These are phyloP conservation scores for Fusarium aywerte DNA, from an alignment of 2,329 filamentous ascomycete genomes.

Conservation along the genomic window DNA sequence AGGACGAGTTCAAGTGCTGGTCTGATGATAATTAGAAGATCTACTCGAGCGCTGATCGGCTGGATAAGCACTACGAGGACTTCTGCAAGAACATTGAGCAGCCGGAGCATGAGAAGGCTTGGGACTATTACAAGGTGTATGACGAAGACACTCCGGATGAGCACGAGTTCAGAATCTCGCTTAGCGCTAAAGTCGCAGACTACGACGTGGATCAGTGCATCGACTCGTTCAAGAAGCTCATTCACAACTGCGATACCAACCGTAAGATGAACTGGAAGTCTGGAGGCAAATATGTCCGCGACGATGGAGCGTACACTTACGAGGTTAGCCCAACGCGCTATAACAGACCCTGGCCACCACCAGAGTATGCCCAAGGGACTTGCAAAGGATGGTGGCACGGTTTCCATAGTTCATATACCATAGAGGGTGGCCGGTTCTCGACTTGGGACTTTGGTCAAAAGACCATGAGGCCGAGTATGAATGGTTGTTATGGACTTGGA, in stretches of 20 bases:
- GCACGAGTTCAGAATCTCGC: not conserved
- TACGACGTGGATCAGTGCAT: not conserved
- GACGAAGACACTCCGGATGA: not conserved
- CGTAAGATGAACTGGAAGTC: not conserved
- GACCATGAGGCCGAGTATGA: slow-evolving; percentile 8
- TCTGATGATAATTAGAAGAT: not conserved
- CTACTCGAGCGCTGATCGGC: not conserved
- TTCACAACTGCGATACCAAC: slow-evolving; percentile 8
- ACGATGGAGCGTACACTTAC: not conserved
- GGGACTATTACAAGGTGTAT: not conserved
- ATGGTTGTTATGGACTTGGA: not conserved
- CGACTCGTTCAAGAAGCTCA: not conserved
- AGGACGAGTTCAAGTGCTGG: slow-evolving; percentile 12
- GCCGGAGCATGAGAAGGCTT: not conserved
- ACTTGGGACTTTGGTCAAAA: slow-evolving; percentile 7
- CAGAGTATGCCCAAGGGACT: not conserved
- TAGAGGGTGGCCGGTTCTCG: not conserved
- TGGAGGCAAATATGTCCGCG: not conserved
- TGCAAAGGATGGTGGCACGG: slow-evolving; percentile 1
- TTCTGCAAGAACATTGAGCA: slow-evolving; percentile 1
- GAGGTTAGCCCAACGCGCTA: not conserved
- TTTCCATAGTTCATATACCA: not conserved
- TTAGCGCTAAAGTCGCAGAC: not conserved
- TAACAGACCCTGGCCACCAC: slow-evolving; percentile 4
- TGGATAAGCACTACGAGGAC: not conserved